Evolutionary conservation across 441 rosid species (phyloP).

Genomic region (Erodium trifolium): DNA sequence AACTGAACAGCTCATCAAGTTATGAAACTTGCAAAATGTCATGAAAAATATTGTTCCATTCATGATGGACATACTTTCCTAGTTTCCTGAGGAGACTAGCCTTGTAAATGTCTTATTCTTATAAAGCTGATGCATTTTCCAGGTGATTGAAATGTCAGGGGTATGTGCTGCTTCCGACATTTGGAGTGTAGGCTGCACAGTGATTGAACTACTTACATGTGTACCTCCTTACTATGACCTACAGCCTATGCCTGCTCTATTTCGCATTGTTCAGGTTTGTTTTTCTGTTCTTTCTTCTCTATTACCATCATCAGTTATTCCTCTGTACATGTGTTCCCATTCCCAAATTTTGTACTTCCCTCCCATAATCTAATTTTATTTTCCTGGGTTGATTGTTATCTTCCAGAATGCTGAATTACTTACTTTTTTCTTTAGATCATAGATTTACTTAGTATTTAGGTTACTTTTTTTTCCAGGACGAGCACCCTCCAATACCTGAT

Average conservation of each 20-base stretch:
- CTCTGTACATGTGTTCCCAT: slow-evolving; percentile 10
- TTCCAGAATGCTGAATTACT: slow-evolving; percentile 7
- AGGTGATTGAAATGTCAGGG: slow-evolving; percentile 99
- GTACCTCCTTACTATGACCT: slow-evolving; percentile 98
- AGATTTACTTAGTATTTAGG: neutral
- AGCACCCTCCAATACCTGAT: slow-evolving; percentile 96
- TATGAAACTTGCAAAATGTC: neutral
- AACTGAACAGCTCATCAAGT: neutral
- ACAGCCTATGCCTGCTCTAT: slow-evolving; percentile 99
- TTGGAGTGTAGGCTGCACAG: slow-evolving; percentile 99
- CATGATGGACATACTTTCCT: neutral
- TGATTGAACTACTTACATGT: slow-evolving; percentile 91
- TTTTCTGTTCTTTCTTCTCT: slow-evolving; percentile 11
- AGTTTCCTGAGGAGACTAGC: neutral
- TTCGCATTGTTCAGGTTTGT: slow-evolving; percentile 95
- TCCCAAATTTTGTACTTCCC: neutral
- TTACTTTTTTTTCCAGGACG: slow-evolving; percentile 45
- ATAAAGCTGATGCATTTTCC: slow-evolving; percentile 26
- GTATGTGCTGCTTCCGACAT: slow-evolving; percentile 99
- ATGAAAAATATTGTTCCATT: neutral
- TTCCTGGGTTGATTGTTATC: slow-evolving; percentile 8
- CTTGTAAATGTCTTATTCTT: slow-evolving; percentile 16
- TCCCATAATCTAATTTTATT: neutral
- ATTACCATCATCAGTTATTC: slow-evolving; percentile 14
- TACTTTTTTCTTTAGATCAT: neutral